Evolutionary conservation across 257 asterid species (phyloP).

Genomic region (Solanum corneliomulleri): DNA sequence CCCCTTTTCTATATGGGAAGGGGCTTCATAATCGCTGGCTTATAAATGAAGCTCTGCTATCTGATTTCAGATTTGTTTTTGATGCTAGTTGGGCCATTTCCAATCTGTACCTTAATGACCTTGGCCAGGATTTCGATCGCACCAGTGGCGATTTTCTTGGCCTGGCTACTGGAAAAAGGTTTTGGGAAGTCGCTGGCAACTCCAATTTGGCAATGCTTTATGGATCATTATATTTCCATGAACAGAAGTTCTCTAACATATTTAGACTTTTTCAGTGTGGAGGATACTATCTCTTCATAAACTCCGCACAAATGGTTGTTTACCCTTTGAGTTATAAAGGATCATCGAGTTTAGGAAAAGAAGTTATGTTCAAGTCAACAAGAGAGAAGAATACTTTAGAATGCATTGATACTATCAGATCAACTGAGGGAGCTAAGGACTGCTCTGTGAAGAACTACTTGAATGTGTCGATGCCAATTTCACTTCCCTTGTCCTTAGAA

Average conservation of each 20-base stretch:
- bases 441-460: slow-evolving; percentile 21
- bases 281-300: slow-evolving; percentile 30
- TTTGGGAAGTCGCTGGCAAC: slow-evolving; percentile 60
- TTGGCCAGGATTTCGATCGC: slow-evolving; percentile 11
- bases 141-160: slow-evolving; percentile 3
- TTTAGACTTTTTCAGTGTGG: slow-evolving; percentile 39
- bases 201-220: slow-evolving; percentile 51
- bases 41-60: slow-evolving; percentile 58
- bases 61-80: slow-evolving; percentile 66
- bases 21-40: slow-evolving; percentile 83
- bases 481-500: slow-evolving; percentile 50
- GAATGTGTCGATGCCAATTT: slow-evolving; percentile 14
- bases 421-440: slow-evolving; percentile 20
- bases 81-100: slow-evolving; percentile 72
- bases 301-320: slow-evolving; percentile 34
- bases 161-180: slow-evolving; percentile 18
- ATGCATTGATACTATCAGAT: slow-evolving; percentile 35
- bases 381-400: slow-evolving; percentile 17
- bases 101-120: slow-evolving; percentile 29
- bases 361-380: slow-evolving; percentile 16
- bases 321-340: slow-evolving; percentile 25
- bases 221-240: slow-evolving; percentile 66
- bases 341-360: slow-evolving; percentile 25
- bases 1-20: slow-evolving; percentile 69
- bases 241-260: slow-evolving; percentile 36